Base-by-base conservation (phyloP, 768 basidiomycete species). In the Auricularia cornea region DNA sequence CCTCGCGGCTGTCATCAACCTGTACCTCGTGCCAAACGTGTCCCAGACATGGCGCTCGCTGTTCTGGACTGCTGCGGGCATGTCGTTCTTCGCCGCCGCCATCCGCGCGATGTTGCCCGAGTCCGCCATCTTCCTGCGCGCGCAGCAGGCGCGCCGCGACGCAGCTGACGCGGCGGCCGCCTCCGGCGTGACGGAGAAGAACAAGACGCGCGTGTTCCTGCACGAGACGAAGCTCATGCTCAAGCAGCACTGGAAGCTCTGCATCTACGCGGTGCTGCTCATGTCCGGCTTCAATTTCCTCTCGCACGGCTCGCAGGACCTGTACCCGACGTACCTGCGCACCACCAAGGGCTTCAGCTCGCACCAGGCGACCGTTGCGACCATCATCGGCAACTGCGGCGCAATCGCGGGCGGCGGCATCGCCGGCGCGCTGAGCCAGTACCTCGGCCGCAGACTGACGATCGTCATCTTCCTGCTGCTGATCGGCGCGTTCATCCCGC, bases 381-480 rank as follows among this genome's bases (percentile, higher is more conserved):
- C 92, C 11, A 93, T 94, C 70, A 89, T 94, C 65, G 87, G 89
- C 51, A 89, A 84, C 70, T 85, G 83, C 68, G 80, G 81, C 40
- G 80, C 81, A 10, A 76, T 82, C 59, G 66, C 72, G 77, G 89
- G 92, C 32, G 90, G 92, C 61, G 78, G 76, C 14, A 77, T 92
- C 62, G 91, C 90, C 20, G 92, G 92, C 5, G 86, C 73, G 72
- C 67, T 80, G 12, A 88, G 85, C 40, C 92, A 94, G 70, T 86
- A 87, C 70, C 72, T 90, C 64, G 94, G 93, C 23, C 84, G 94
- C 52, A 81, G 94, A n/a, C 77, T 94, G 60, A 91, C 91, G 11
- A 91, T 92, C 69, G 77, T 92, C 26, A 71, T 84, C 33, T 85
- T 81, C 70, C 81, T 85, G 32, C 65, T 81, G n/a, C 70, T 84